Percentiles rank a stretch among this genome's conserved stretches.
These are phyloP conservation scores for Madurella fahalii DNA, from an alignment of 2,329 filamentous ascomycete species.

Conservation along the genomic window DNA sequence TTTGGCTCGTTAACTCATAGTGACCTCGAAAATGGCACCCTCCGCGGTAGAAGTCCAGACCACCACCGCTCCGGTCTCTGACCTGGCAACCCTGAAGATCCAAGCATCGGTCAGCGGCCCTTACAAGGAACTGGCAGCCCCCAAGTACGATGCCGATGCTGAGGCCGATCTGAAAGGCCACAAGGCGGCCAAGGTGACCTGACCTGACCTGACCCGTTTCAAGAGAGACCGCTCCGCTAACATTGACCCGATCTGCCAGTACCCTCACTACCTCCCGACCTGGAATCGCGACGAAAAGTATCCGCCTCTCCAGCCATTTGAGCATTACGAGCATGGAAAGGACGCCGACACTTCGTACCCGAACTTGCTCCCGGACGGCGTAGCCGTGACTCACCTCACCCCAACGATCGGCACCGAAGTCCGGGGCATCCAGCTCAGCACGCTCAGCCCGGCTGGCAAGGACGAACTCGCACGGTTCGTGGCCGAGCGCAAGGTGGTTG, in stretches of 20 bases:
- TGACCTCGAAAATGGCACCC: constrained; percentile 30
- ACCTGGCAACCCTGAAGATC: constrained; percentile 27
- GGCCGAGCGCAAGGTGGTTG: constrained; percentile 65
- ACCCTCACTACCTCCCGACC: constrained; percentile 62
- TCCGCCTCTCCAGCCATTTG: constrained; percentile 59
- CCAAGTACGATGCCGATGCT: constrained; percentile 27
- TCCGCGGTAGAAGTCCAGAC: constrained; percentile 32
- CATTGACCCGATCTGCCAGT: constrained; percentile 32
- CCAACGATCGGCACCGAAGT: constrained; percentile 66
- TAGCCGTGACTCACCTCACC: constrained; percentile 55
- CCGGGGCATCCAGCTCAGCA: constrained; percentile 62
- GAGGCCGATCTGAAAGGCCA: constrained; percentile 30
- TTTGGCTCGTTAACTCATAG: background rate
- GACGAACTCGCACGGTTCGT: constrained; percentile 67
- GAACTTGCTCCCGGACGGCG: constrained; percentile 55
- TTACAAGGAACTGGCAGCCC: constrained; percentile 31
- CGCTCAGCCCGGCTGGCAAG: constrained; percentile 58
- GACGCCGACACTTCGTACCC: constrained; percentile 61
- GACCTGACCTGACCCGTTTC: background rate
- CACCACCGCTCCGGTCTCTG: constrained; percentile 21
- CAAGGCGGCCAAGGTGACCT: constrained; percentile 24
- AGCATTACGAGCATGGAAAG: constrained; percentile 66
- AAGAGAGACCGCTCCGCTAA: background rate
- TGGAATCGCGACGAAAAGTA: constrained; percentile 58
- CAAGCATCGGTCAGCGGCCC: constrained; percentile 34